Conservation (phyloP, 805 yeast genomes). For the Suhomyces pyralidae region DNA sequence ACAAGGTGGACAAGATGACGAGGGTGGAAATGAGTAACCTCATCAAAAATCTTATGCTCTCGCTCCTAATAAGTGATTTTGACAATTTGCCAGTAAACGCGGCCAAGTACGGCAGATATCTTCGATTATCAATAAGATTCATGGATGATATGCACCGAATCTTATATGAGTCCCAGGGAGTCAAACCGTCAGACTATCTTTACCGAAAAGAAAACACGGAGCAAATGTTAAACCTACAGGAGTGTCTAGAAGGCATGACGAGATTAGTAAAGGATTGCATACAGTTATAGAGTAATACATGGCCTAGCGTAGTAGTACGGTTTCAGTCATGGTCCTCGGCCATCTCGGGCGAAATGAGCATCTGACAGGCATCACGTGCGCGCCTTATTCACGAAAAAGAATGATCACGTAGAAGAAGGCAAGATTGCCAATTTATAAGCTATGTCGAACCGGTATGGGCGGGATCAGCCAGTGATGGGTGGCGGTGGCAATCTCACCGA, state of each 20-base stretch:
- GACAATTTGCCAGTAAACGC: conserved; percentile 26
- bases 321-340: background rate
- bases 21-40: conserved; percentile 27
- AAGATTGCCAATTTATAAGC: background rate
- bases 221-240: conserved; percentile 14
- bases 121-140: conserved; percentile 24
- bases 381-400: background rate
- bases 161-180: conserved; percentile 19
- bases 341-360: background rate
- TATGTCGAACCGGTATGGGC: background rate
- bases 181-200: conserved; percentile 29
- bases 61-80: conserved; percentile 30
- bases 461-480: background rate
- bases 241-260: conserved; percentile 28
- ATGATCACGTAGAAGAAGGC: background rate
- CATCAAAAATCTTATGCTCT: conserved; percentile 33
- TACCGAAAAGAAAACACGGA: conserved; percentile 11
- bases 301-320: background rate
- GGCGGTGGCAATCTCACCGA: background rate
- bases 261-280: background rate
- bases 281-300: background rate
- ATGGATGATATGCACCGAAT: conserved; percentile 30
- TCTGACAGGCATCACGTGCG: background rate
- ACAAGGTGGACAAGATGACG: conserved; percentile 27
- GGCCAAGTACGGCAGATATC: conserved; percentile 25